phyloP scores from a whole-genome alignment of 2,329 filamentous ascomycete species.

The Daldinia sp. region DNA sequence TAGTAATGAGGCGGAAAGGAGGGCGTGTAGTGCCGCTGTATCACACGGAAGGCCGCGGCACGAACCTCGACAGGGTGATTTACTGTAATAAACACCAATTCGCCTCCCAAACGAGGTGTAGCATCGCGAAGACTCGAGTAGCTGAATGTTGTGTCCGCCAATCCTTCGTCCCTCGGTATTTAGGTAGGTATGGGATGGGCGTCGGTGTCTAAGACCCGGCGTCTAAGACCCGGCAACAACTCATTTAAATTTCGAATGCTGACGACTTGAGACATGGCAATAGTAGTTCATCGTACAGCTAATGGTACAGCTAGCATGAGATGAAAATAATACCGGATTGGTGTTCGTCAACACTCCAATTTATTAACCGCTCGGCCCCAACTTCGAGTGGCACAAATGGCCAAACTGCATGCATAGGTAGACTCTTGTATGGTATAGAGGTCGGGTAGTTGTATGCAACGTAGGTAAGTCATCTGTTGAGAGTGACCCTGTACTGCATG shows the following conservation, averaged over 20 bases:
- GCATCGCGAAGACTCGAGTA: not conserved
- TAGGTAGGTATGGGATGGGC: no score
- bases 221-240: not conserved
- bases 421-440: not conserved
- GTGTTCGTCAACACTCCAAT: not conserved
- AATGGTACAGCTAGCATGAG: not conserved
- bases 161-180: slow-evolving; percentile 18
- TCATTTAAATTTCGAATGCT: not conserved
- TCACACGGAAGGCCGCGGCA: slow-evolving; percentile 16
- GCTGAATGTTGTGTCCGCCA: slow-evolving; percentile 3
- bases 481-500: not conserved
- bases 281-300: not conserved
- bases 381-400: not conserved
- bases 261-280: not conserved
- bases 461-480: not conserved
- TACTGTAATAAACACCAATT: slow-evolving; percentile 23
- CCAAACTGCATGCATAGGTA: not conserved
- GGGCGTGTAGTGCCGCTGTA: slow-evolving; percentile 8
- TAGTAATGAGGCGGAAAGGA: slow-evolving; percentile 31
- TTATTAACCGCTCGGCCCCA: not conserved
- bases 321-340: not conserved
- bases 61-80: slow-evolving; percentile 12
- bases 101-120: slow-evolving; percentile 1
- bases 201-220: not conserved
- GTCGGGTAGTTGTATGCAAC: not conserved